Conservation (phyloP, 805 yeast species). For the Suhomyces sp. region DNA sequence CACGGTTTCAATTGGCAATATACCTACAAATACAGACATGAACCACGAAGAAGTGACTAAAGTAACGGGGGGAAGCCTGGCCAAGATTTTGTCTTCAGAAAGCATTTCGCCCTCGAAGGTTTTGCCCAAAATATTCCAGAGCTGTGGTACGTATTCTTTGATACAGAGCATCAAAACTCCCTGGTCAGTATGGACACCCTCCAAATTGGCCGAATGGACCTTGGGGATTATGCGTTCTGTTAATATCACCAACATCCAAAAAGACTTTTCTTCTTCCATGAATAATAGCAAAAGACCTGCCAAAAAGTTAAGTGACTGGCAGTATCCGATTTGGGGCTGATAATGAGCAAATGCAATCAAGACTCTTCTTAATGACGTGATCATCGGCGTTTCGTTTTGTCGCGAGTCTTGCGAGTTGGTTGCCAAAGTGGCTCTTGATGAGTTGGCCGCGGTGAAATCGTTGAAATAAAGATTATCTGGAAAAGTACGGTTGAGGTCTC, state of each 20-base stretch:
- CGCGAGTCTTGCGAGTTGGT: neutral
- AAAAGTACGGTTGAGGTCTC: constrained; percentile 90
- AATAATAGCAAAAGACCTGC: constrained; percentile 84
- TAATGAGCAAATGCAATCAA: constrained; percentile 79
- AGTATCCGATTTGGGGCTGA: constrained; percentile 89
- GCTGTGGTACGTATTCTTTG: constrained; percentile 75
- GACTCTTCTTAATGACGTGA: constrained; percentile 74
- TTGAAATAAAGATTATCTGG: constrained; percentile 89
- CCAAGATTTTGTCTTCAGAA: constrained; percentile 52
- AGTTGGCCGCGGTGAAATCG: constrained; percentile 21
- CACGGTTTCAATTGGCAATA: constrained; percentile 83
- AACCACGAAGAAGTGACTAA: constrained; percentile 97
- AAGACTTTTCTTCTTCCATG: constrained; percentile 84
- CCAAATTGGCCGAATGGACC: constrained; percentile 82
- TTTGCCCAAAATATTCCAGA: constrained; percentile 59
- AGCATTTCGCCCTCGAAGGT: constrained; percentile 38
- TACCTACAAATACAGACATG: constrained; percentile 93
- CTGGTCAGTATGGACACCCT: constrained; percentile 93
- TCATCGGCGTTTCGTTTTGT: constrained; percentile 56
- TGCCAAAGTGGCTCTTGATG: constrained; percentile 1
- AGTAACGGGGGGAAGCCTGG: constrained; percentile 83
- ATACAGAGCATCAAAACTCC: constrained; percentile 89
- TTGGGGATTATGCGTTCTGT: constrained; percentile 86
- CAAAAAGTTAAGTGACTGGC: constrained; percentile 90
- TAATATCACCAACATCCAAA: constrained; percentile 93